phyloP scores from a whole-genome alignment of 2,329 filamentous ascomycete species.

The Colletotrichum sp. region DNA sequence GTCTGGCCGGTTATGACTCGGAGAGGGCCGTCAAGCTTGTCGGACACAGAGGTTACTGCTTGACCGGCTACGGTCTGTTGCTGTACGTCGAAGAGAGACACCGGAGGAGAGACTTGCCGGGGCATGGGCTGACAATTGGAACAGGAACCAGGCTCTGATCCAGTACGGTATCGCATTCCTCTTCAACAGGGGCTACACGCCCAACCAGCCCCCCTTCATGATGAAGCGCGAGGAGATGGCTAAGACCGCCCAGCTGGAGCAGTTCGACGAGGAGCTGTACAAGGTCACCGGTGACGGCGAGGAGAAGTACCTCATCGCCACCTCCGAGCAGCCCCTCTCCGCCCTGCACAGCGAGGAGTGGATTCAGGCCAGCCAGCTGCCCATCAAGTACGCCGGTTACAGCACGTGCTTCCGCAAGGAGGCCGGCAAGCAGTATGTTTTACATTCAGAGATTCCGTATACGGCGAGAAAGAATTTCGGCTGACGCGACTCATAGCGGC shows the following conservation, averaged over 20 bases:
- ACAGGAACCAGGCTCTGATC: constrained; percentile 81
- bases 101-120: too few species aligned
- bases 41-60: constrained; percentile 91
- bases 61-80: constrained; percentile 88
- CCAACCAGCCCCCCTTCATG: constrained; percentile 36
- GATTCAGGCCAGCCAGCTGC: constrained; percentile 83
- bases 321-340: constrained; percentile 87
- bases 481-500: constrained; percentile 37
- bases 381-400: constrained; percentile 92
- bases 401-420: constrained; percentile 96
- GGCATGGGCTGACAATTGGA: not conserved
- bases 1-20: constrained; percentile 90
- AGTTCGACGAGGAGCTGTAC: constrained; percentile 96
- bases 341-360: constrained; percentile 94
- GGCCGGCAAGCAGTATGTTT: constrained; percentile 76
- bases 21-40: constrained; percentile 94
- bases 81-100: constrained; percentile 41
- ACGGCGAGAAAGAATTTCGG: not conserved
- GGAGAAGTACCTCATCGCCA: constrained; percentile 82
- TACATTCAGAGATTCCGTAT: not conserved
- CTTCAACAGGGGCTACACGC: constrained; percentile 78
- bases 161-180: constrained; percentile 96
- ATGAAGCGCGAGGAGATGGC: constrained; percentile 78
- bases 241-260: constrained; percentile 95
- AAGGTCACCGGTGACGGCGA: constrained; percentile 90